A percentile compares a stretch with the other conserved stretches of the same genome.
phyloP scores from a whole-genome alignment of 192 early-diverging fungal species.

The Phlyctochytrium planicorne region DNA sequence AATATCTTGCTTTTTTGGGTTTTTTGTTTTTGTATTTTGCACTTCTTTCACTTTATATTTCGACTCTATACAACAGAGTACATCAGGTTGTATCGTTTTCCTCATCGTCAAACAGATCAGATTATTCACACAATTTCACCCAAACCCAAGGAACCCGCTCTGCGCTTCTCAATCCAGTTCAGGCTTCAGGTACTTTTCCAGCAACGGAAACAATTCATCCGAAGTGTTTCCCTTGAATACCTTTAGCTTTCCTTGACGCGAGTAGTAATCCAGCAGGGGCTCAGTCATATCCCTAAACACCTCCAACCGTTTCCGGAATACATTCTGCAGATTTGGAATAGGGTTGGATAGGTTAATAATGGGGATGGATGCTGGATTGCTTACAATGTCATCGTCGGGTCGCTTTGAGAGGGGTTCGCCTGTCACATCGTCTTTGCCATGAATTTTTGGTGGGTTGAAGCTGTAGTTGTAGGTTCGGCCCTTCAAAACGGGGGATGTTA shows the following conservation, averaged over 20 bases:
- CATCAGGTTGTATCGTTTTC: no score
- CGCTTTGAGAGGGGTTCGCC: constrained; percentile 86
- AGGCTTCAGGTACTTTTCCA: constrained; percentile 44
- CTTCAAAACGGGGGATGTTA: constrained; percentile 22
- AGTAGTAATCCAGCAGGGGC: constrained; percentile 88
- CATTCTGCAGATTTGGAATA: constrained; percentile 56
- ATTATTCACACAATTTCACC: no score
- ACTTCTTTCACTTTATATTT: no score
- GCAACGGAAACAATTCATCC: constrained; percentile 90
- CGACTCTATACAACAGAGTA: no score
- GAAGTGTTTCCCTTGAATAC: constrained; percentile 78
- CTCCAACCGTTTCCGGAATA: constrained; percentile 73
- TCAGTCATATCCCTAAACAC: constrained; percentile 75
- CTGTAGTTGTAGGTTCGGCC: constrained; percentile 92
- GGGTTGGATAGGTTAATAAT: background rate
- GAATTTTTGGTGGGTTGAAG: constrained; percentile 86
- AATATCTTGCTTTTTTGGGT: no score
- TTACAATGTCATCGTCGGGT: constrained; percentile 74
- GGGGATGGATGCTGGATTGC: no score
- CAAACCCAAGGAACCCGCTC: no score
- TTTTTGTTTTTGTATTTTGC: no score
- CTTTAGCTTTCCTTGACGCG: constrained; percentile 56
- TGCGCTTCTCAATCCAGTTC: constrained; percentile 3
- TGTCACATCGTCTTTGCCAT: constrained; percentile 88
- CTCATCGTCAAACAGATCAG: no score